Evolutionary conservation across 352 stramenopile genomes (phyloP).

Genomic region (Phytophthora sp.): DNA sequence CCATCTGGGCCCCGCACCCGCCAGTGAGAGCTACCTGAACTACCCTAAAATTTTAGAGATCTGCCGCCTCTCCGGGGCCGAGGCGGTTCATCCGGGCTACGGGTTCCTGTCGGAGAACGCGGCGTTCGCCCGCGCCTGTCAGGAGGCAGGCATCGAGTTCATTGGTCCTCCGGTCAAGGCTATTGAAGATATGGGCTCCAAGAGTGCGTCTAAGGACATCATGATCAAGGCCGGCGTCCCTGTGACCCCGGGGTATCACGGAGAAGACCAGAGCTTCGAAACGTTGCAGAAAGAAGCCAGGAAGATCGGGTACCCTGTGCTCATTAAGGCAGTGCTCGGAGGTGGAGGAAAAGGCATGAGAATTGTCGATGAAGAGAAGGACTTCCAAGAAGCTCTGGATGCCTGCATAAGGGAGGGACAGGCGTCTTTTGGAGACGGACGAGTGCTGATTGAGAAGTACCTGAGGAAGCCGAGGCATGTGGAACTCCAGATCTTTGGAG

Average conservation of each 20-base stretch:
- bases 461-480: constrained; percentile 90
- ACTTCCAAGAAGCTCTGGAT: constrained; percentile 84
- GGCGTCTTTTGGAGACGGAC: constrained; percentile 90
- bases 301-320: constrained; percentile 92
- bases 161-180: constrained; percentile 88
- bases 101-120: constrained; percentile 92
- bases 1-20: constrained; percentile 65
- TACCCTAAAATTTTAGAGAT: constrained; percentile 80
- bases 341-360: constrained; percentile 94
- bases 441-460: constrained; percentile 94
- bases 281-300: constrained; percentile 76
- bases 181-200: constrained; percentile 93
- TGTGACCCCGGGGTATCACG: constrained; percentile 92
- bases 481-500: constrained; percentile 93
- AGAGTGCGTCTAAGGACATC: constrained; percentile 93
- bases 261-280: constrained; percentile 86
- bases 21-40: constrained; percentile 82
- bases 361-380: constrained; percentile 84
- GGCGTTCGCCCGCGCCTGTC: constrained; percentile 71
- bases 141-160: constrained; percentile 86
- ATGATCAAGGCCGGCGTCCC: constrained; percentile 89
- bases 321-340: constrained; percentile 93
- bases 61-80: constrained; percentile 59
- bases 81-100: constrained; percentile 91
- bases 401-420: constrained; percentile 87